Percentiles rank a stretch among this genome's conserved stretches.
Conservation (phyloP, 73 alveolate genomes). For the Blepharisma stoltei region DNA sequence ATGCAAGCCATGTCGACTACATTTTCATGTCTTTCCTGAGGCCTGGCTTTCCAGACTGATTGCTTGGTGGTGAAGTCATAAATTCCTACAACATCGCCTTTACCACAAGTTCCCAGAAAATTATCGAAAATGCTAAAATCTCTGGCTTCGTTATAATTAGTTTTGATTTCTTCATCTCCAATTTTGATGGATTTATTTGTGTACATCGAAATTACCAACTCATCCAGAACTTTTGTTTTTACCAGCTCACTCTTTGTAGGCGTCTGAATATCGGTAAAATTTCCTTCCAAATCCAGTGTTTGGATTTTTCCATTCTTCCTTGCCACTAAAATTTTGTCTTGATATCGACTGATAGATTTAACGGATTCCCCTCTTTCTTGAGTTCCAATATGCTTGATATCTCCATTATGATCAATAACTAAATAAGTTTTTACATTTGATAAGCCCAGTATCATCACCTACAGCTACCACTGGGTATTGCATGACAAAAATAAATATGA, state of each 20-base stretch:
- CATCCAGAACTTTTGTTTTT: neutral
- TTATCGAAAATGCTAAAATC: neutral
- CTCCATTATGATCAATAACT: neutral
- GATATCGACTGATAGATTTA: neutral
- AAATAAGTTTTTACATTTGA: neutral
- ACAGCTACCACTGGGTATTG: neutral
- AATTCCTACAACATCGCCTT: neutral
- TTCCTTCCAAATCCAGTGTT: neutral
- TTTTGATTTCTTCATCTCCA: neutral
- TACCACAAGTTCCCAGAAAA: neutral
- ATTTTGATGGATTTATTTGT: neutral
- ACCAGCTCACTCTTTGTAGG: neutral
- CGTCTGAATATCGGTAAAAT: neutral
- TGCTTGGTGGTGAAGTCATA: neutral
- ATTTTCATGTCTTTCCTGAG: neutral
- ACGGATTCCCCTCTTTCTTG: neutral
- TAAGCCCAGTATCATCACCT: conserved; percentile 25
- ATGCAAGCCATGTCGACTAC: neutral
- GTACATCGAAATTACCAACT: neutral
- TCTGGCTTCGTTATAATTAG: neutral
- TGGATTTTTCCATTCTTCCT: neutral
- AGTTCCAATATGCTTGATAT: neutral
- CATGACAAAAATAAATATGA: neutral
- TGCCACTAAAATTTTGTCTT: neutral
- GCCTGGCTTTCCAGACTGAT: conserved; percentile 4